phyloP scores from a whole-genome alignment of 1,284 basidiomycete genomes.

The Pyrrhoderma lamaoense region DNA sequence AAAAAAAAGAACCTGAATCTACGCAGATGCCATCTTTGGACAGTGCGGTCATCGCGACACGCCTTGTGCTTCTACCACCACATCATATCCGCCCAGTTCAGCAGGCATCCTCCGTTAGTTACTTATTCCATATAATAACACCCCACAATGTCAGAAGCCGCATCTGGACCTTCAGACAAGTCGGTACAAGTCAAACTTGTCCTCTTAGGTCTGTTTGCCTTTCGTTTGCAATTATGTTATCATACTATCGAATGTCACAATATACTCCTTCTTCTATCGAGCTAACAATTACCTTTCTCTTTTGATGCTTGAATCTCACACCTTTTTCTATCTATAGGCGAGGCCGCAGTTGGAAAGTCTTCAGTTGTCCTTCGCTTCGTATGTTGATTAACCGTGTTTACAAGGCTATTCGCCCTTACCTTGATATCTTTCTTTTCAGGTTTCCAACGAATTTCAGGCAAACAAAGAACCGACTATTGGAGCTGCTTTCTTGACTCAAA shows the following conservation, averaged over 20 bases:
- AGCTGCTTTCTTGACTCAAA: constrained; percentile 88
- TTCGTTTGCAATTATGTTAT: constrained; percentile 6
- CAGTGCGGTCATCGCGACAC: not conserved
- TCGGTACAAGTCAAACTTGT: constrained; percentile 65
- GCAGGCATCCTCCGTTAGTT: constrained; percentile 12
- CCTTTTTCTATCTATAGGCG: constrained; percentile 47
- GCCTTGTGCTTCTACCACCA: constrained; percentile 10
- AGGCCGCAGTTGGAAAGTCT: constrained; percentile 99
- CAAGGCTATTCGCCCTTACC: constrained; percentile 26
- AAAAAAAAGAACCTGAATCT: not conserved
- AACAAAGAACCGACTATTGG: constrained; percentile 99
- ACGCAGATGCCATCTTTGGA: not conserved
- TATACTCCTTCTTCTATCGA: constrained; percentile 6
- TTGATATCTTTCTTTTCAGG: constrained; percentile 37
- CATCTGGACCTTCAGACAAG: constrained; percentile 69
- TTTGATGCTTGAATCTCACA: not conserved
- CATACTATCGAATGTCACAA: constrained; percentile 5
- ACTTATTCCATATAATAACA: constrained; percentile 8
- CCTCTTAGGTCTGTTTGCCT: constrained; percentile 42
- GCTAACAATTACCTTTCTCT: constrained; percentile 1
- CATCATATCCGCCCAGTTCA: constrained; percentile 10
- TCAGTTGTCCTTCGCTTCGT: constrained; percentile 98
- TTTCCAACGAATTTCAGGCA: constrained; percentile 90
- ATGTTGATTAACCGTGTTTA: constrained; percentile 29
- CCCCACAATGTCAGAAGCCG: constrained; percentile 55